These are phyloP conservation scores for Gardenia jasminoides DNA, from an alignment of 257 asterid species.

Conservation along the genomic window DNA sequence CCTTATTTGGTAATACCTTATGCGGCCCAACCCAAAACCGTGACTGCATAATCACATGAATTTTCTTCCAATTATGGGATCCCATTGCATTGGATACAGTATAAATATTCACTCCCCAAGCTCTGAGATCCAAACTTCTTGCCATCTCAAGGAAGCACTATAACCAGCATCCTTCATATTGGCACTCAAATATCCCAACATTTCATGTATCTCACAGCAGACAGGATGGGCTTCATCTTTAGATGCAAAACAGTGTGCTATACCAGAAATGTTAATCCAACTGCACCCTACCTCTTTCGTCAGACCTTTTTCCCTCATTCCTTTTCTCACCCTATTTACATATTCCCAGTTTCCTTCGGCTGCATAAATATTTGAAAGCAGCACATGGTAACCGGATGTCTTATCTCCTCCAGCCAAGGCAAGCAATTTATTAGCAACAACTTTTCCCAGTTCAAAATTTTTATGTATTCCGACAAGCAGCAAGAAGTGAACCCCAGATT, in stretches of 20 bases:
- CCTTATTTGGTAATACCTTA: background rate
- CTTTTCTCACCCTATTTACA: slow-evolving; percentile 59
- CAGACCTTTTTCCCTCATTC: slow-evolving; percentile 59
- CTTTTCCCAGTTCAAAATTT: slow-evolving; percentile 70
- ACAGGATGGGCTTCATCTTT: slow-evolving; percentile 54
- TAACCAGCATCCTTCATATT: slow-evolving; percentile 64
- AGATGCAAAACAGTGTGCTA: slow-evolving; percentile 49
- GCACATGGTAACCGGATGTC: slow-evolving; percentile 62
- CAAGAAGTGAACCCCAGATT: slow-evolving; percentile 84
- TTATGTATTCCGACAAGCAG: slow-evolving; percentile 74
- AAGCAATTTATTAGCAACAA: slow-evolving; percentile 66
- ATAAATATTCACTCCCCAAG: slow-evolving; percentile 20
- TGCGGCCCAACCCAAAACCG: background rate
- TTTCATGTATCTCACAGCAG: slow-evolving; percentile 39
- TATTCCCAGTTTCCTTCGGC: slow-evolving; percentile 81
- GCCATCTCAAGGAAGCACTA: slow-evolving; percentile 29
- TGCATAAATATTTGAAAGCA: slow-evolving; percentile 83
- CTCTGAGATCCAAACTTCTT: slow-evolving; percentile 32
- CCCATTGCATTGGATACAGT: background rate
- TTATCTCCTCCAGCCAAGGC: slow-evolving; percentile 46
- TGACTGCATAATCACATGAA: background rate
- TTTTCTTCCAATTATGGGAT: background rate
- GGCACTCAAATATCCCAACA: slow-evolving; percentile 47
- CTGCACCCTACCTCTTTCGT: slow-evolving; percentile 83
- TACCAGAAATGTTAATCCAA: slow-evolving; percentile 72